Evolutionary conservation across 2,329 filamentous ascomycete species (phyloP).

Genomic region (Leptographium galeiforme): DNA sequence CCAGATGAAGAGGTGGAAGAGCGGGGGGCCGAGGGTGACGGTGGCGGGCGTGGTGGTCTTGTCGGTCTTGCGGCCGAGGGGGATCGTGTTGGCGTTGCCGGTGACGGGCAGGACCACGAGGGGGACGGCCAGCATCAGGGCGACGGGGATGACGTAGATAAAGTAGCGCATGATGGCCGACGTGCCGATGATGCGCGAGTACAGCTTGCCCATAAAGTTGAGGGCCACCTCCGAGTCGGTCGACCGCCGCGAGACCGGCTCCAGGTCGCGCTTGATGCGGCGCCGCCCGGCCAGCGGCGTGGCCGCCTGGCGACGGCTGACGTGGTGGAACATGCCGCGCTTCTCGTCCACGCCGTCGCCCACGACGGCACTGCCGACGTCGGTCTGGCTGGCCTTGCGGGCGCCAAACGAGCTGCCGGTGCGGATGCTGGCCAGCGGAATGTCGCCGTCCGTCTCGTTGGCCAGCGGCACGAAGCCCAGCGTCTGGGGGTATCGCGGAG

Average conservation of each 20-base stretch:
- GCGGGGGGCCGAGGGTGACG: conserved; percentile 27
- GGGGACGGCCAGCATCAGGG: conserved; percentile 46
- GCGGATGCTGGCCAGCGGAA: conserved; percentile 41
- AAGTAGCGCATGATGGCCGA: conserved; percentile 53
- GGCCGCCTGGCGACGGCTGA: conserved; percentile 6
- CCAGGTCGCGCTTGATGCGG: conserved; percentile 26
- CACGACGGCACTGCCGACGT: conserved; percentile 13
- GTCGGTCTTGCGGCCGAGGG: conserved; percentile 16
- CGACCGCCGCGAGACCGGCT: conserved; percentile 23
- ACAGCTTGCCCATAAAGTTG: conserved; percentile 52
- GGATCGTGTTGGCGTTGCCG: conserved; percentile 19
- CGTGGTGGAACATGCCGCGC: conserved; percentile 25
- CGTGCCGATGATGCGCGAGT: conserved; percentile 50
- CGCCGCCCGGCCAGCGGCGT: conserved; percentile 33
- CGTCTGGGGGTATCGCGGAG: conserved; percentile 11
- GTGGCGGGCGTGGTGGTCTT: conserved; percentile 8
- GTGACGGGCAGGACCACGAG: conserved; percentile 40
- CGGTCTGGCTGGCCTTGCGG: conserved; percentile 21
- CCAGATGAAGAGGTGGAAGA: conserved; percentile 55
- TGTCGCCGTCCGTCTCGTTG: conserved; percentile 23
- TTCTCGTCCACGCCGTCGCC: conserved; percentile 27
- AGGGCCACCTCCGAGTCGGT: conserved; percentile 37
- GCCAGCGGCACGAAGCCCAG: conserved; percentile 13
- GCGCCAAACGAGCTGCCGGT: conserved; percentile 40
- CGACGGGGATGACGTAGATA: conserved; percentile 53